Base-by-base conservation (phyloP, 2,329 filamentous ascomycete genomes). In the Cryphonectria carpinicola region DNA sequence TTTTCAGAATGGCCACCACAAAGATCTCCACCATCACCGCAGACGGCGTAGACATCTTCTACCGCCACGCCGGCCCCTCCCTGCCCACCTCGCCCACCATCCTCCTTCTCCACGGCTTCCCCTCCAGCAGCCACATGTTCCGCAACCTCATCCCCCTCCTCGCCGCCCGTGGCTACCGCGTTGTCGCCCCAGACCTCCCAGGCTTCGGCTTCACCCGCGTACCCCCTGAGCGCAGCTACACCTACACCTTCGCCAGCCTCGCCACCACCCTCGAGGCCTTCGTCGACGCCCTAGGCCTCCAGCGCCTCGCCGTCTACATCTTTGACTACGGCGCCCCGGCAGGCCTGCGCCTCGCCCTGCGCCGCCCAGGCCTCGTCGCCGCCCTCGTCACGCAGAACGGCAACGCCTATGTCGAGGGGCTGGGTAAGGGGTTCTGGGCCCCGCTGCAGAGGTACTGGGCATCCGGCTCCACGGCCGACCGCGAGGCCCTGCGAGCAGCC, bases 301-400 rank as follows among this genome's bases (percentile, higher is more conserved):
- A 75, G 19, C 82, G 81, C 43, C 89, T 85, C 78, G 83, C 84
- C 19, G 77, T 88, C 39, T 91, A 89, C 77, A 83, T 90, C 72
- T 90, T 90, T 76, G 88, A 90, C 80, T 90, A 90, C 76, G 88
- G 88, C 66, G 86, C 87, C 0, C 88, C 89, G 0, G 81, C 82
- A 0, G 88, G 83, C 1, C 78, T 89, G 35, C 83, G 87, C 2
- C 79, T 90, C 1, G 87, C 87, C 0, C 80, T 89, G 2, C 73
- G 82, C 60, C 80, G 84, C 2, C 84, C 86, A 0, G 77, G 83
- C 0, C 79, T 81, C 14, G 79, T 90, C 67, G 79, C 81, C 52
- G 85, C 86, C 19, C 86, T 90, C 72, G 81, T 90, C 69, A 80
- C 83, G 3, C 88, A 90, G 74, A 90, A 89, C 74, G 88, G 87